Base-by-base conservation (phyloP, 2,329 filamentous ascomycete species). In the Ceratocystis eucalypticola region DNA sequence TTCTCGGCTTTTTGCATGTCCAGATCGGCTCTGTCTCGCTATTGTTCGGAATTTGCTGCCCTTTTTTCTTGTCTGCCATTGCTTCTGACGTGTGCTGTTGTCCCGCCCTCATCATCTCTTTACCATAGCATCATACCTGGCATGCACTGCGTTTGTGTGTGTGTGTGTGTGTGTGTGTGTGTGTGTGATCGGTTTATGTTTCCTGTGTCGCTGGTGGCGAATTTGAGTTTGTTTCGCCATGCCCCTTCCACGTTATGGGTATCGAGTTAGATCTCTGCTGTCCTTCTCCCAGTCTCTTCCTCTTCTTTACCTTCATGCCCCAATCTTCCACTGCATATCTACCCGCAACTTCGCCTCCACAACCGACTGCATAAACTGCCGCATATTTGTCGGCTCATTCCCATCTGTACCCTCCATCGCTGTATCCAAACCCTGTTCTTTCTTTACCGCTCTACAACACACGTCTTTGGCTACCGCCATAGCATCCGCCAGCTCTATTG, bases 401-500 rank as follows among this genome's bases (percentile, higher is more conserved):
- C 73, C 74, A 10, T 72, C 73, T 50, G 78, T 76, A 67, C 81
- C 82, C 65, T 76, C 75, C 74, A 82, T 78, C 20, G 74, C 71
- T 69, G 74, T 77, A 68, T 82, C 80, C 22, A 74, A 71, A 8
- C 75, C 77, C 33, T 74, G 71, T 65, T 74, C 74, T 65, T 72
- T 73, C 65, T 71, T 63, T n/a, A 66, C 65, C 44, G 74, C 72
- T 22, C 71, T 71, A 71, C 80, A 87, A 74, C 91, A 96, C 61
- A 87, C 79, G 48, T 77, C 76, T 72, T 84, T 80, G 44, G 88
- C 91, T 57, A 80, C 77, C 69, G 86, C 80, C 70, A 86, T 84
- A 20, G 88, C 83, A 55, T 80, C 77, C 66, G 91, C 84, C 91
- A 92, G 96, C 69, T 88, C 86, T 15, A 84, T 80, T 70, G 88